Evolutionary conservation across 1,139 yeast species (phyloP), one percentile per base, ranked within the genome.

Genomic region (Entelexis sorbosivorans): DNA sequence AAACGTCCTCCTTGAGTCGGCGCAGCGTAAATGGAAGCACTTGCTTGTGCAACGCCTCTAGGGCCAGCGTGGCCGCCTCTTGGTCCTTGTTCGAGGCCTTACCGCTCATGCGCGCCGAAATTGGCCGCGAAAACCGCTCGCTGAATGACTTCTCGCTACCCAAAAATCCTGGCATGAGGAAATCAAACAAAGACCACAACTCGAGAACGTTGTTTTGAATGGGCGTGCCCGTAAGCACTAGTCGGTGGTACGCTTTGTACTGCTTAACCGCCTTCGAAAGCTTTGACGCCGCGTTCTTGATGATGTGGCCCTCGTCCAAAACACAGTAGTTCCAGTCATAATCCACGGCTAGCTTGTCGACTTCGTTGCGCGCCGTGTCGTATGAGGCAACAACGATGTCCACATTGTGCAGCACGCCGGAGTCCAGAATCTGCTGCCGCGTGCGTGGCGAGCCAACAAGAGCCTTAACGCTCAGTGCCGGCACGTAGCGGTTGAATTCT

Each of bases 201-300:
- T 93, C 99, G 47, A 93, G 74, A 1, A 93, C 98, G 63, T 93
- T 91, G 63, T 93, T 93, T 67, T 93, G 99, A 61, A 93, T 91
- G 26, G 99, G 99, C 0, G 99, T 93, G 61, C 99, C 99, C 0
- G 97, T 85, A 54, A 93, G 73, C 38, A 93, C 82, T 58, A 93
- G 75, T 51, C 98, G 72, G 67, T 93, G 98, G 58, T 89, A 89
- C 1, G 98, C 94, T 54, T 75, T 73, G 29, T 91, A 71, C 56
- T 75, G 72, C 64, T 91, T 93, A 13, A 91, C 96, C 1, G 96
- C 81, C 61, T 83, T 84, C 1, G 97, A 82, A 52, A 93, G 73
- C 65, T 89, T 91, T 0, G 97, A 86, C 48, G 79, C 75, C 0
- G 97, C 80, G 65, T 91, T 93, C 69, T 91, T 91, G 63, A 93